Base-by-base conservation (phyloP, 176 grass and related monocot species). In the Urochloa ruziziensis region DNA sequence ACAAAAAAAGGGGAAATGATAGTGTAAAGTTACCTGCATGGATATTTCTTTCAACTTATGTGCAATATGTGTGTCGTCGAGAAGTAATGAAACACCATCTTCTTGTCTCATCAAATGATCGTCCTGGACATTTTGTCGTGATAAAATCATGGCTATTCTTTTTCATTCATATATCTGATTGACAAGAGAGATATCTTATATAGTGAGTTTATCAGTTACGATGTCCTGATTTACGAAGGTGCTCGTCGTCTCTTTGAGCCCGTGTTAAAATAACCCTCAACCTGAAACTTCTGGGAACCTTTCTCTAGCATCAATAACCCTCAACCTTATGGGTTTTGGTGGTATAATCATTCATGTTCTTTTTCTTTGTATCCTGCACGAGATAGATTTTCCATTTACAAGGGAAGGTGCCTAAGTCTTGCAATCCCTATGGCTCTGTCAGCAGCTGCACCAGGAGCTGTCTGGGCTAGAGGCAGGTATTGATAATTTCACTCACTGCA, bases 1-100 rank as follows among this genome's bases (percentile, higher is more conserved):
- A 74, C 18, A 58, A 71, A 79, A 87, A 60, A 19, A 85, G 78
- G 47, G n/a, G 69, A 83, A 73, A 63, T 74, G 47, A 35, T 65
- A 71, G 14, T 34, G 48, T 7, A 27, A 72, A 68, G 52, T 81
- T 86, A 99, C 93, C 97, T 96, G 97, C 84, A 90, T 86, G 19
- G 93, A 91, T 90, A 96, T 92, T 90, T 99, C 93, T 89, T 91
- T 96, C 70, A 96, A 85, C 85, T 99, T 99, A 35, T 99, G 97
- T 48, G 91, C 86, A 32, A 99, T 86, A 64, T 99, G 97, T 74
- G 89, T 62, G 78, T 99, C 97, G 4, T 96, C 97, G 71, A 99
- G 81, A 73, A 99, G 87, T 80, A 99, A 86, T 62, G 97, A 99
- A 89, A 99, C 93, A 46, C 94, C 97, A 89, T 99, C 97, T 86